phyloP scores from a whole-genome alignment of 2,329 filamentous ascomycete species.

The Rhynchosporium agropyri region DNA sequence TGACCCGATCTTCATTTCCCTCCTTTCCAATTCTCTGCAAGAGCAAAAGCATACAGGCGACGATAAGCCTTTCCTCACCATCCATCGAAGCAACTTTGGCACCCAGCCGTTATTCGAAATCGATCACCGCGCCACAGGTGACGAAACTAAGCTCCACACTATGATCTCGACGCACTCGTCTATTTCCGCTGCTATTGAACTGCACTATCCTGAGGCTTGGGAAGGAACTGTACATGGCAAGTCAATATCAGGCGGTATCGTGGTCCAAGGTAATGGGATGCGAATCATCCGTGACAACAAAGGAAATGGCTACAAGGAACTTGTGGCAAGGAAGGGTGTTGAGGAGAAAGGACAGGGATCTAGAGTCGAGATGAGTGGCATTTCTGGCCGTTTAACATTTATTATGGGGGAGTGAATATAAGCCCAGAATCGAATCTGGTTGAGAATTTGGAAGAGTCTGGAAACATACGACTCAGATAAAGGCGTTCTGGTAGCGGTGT shows the following conservation, averaged over 20 bases:
- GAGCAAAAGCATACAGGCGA: constrained; percentile 25
- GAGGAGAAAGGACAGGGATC: constrained; percentile 32
- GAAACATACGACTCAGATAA: constrained; percentile 5
- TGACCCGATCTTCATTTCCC: constrained; percentile 36
- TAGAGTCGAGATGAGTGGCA: constrained; percentile 29
- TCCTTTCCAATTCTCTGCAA: constrained; percentile 15
- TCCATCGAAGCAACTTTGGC: constrained; percentile 18
- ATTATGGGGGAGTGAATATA: constrained; percentile 12
- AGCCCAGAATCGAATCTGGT: not conserved
- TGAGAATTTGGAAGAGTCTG: not conserved
- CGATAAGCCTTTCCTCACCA: constrained; percentile 30
- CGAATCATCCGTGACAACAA: constrained; percentile 32
- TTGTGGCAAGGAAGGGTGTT: constrained; percentile 35
- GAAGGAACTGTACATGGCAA: constrained; percentile 35
- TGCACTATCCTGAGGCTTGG: constrained; percentile 38
- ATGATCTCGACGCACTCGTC: constrained; percentile 33
- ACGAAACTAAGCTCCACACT: constrained; percentile 26
- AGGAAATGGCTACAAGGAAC: constrained; percentile 31
- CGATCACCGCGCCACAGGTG: not conserved
- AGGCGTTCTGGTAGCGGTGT: constrained; percentile 11
- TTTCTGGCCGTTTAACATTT: constrained; percentile 34
- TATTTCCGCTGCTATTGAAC: constrained; percentile 29
- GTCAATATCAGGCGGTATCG: constrained; percentile 35
- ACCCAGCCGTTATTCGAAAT: constrained; percentile 18
- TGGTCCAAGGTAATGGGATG: constrained; percentile 30